phyloP scores from a whole-genome alignment of 257 asterid species.

The Solanum dulcamara region DNA sequence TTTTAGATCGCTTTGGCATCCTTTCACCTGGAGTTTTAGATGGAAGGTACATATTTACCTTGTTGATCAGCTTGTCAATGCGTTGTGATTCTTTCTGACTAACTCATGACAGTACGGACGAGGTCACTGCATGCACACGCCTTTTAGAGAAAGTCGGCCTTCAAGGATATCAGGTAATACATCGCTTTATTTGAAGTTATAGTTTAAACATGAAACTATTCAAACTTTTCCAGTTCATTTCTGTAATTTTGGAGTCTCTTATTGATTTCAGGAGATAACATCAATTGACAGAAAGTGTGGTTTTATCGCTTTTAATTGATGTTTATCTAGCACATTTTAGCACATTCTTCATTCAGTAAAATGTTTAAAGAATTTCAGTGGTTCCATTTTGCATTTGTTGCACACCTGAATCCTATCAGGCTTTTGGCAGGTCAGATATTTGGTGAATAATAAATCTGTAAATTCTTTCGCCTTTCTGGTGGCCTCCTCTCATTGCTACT shows the following conservation, averaged over 20 bases:
- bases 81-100: not conserved
- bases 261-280: not conserved
- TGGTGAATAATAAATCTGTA: not conserved
- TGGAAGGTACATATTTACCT: constrained; percentile 48
- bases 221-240: not conserved
- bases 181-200: not conserved
- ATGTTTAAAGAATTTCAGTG: not conserved
- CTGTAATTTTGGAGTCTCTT: not conserved
- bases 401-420: not conserved
- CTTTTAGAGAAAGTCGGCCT: constrained; percentile 38
- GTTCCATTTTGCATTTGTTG: not conserved
- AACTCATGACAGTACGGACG: constrained; percentile 27
- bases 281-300: not conserved
- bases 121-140: constrained; percentile 31
- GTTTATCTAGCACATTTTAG: not conserved
- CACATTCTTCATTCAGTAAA: not conserved
- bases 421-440: not conserved
- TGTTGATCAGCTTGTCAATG: not conserved
- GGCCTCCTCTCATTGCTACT: not conserved
- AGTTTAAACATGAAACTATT: not conserved
- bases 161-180: constrained; percentile 42
- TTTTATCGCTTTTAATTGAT: not conserved
- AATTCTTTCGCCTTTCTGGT: not conserved
- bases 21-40: constrained; percentile 80
- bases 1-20: constrained; percentile 80